phyloP scores from a whole-genome alignment of 2,329 filamentous ascomycete genomes.

The Samsoniella hepiali region DNA sequence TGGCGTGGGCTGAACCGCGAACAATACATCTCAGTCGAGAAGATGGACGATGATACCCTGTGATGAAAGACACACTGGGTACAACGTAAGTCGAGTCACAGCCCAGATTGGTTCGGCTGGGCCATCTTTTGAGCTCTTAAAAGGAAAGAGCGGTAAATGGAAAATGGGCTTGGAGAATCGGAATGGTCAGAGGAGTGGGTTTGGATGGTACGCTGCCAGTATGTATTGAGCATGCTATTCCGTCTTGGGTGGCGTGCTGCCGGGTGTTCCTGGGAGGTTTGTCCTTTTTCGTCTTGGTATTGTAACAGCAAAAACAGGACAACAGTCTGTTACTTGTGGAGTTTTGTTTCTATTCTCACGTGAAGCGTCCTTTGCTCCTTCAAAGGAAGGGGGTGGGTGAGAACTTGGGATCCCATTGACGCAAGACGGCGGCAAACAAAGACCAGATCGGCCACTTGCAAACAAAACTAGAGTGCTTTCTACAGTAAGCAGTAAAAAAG shows the following conservation, averaged over 20 bases:
- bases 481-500: too few species aligned
- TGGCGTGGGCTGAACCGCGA: neutral
- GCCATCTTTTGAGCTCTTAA: neutral
- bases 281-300: neutral
- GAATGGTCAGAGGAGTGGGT: constrained; percentile 4
- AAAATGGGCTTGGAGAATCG: neutral
- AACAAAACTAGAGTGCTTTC: too few species aligned
- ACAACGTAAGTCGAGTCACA: neutral
- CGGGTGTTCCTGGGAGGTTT: neutral
- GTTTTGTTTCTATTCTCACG: too few species aligned
- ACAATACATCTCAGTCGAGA: neutral
- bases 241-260: constrained; percentile 1
- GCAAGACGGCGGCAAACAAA: too few species aligned
- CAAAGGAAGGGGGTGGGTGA: too few species aligned
- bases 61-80: neutral
- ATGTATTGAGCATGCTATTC: neutral
- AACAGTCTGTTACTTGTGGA: too few species aligned
- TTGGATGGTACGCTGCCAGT: constrained; percentile 9
- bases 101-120: neutral
- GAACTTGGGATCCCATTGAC: too few species aligned
- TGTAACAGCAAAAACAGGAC: too few species aligned
- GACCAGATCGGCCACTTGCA: too few species aligned
- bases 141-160: constrained; percentile 10
- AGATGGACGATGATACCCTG: neutral
- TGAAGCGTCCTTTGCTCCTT: too few species aligned